These are phyloP conservation scores for Lipomyces spencermartinsiae DNA, from an alignment of 805 yeast genomes.

Conservation along the genomic window DNA sequence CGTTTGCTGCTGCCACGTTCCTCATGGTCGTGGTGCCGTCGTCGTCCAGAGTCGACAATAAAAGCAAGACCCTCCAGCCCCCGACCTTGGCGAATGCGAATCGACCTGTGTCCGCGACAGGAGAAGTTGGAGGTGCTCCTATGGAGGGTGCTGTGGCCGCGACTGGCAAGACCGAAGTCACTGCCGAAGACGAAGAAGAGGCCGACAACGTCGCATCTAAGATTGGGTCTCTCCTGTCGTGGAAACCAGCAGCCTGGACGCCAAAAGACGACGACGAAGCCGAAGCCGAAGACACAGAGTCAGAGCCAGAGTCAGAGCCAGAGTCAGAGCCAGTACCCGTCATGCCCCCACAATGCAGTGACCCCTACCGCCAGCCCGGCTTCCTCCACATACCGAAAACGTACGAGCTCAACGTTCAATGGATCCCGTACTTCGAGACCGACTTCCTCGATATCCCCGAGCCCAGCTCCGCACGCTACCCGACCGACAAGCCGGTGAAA, in stretches of 20 bases:
- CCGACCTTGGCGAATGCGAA: background rate
- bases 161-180: background rate
- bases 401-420: slow-evolving; percentile 3
- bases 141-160: background rate
- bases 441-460: slow-evolving; percentile 18
- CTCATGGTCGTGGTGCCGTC: background rate
- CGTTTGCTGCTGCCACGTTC: background rate
- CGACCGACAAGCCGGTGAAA: slow-evolving; percentile 18
- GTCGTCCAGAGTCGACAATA: background rate
- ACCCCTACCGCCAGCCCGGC: slow-evolving; percentile 34
- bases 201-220: background rate
- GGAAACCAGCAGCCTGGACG: background rate
- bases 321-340: background rate
- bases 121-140: background rate
- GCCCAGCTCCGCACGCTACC: slow-evolving; percentile 27
- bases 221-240: background rate
- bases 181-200: background rate
- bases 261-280: background rate
- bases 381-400: slow-evolving; percentile 21
- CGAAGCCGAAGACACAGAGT: background rate
- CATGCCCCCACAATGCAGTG: slow-evolving; percentile 21
- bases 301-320: background rate
- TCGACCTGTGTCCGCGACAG: background rate
- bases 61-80: background rate
- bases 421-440: slow-evolving; percentile 22